Evolutionary conservation across 768 basidiomycete genomes (phyloP).

Genomic region (Sarcodon aspratus): DNA sequence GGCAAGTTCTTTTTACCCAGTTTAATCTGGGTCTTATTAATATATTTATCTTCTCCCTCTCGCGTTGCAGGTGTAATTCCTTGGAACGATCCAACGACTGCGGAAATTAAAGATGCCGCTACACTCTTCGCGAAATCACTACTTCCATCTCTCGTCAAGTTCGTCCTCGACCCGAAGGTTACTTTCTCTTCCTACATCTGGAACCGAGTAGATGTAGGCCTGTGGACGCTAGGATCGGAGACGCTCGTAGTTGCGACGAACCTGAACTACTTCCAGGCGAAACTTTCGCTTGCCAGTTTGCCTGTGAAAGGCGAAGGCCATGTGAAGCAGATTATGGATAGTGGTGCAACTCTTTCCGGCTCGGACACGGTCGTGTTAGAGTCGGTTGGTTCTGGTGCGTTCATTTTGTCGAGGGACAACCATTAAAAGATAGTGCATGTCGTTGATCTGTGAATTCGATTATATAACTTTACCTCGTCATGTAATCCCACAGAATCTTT

Average conservation of each 20-base stretch:
- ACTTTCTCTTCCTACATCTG: conserved; percentile 11
- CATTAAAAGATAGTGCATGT: too few species aligned
- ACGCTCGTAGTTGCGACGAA: conserved; percentile 24
- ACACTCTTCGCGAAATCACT: conserved; percentile 21
- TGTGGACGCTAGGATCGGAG: conserved; percentile 19
- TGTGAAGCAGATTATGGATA: conserved; percentile 14
- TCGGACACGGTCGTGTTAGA: neutral
- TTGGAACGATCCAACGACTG: conserved; percentile 30
- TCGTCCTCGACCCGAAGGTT: conserved; percentile 18
- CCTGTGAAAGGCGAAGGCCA: conserved; percentile 2
- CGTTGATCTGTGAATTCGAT: too few species aligned
- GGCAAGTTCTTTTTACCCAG: conserved; percentile 24
- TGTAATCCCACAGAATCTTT: too few species aligned
- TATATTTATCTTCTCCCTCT: neutral
- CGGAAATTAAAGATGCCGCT: conserved; percentile 25
- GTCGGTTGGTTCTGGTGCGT: neutral
- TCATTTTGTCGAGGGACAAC: neutral
- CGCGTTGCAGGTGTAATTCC: conserved; percentile 19
- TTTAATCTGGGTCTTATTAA: neutral
- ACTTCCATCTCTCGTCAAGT: conserved; percentile 12
- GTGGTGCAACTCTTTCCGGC: conserved; percentile 10
- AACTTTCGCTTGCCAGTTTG: conserved; percentile 8
- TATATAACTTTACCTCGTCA: too few species aligned
- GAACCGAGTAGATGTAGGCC: conserved; percentile 19
- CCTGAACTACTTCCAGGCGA: conserved; percentile 14